phyloP scores from a whole-genome alignment of 1,139 yeast species.

The Nematodospora anomalae region DNA sequence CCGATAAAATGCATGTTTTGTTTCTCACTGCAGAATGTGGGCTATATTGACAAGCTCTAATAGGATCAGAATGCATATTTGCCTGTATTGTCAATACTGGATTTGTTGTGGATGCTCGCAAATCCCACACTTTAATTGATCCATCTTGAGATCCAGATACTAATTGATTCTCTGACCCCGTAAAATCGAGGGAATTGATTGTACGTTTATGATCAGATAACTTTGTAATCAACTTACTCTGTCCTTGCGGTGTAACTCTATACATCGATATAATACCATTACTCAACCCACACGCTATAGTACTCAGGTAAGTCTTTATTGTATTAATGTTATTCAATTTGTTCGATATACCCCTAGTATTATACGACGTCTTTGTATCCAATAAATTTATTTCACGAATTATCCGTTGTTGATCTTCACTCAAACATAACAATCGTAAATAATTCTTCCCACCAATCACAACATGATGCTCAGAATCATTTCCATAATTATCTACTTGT shows the following conservation, averaged over 20 bases:
- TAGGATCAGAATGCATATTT: slow-evolving; percentile 63
- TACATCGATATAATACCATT: slow-evolving; percentile 39
- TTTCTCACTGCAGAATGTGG: slow-evolving; percentile 43
- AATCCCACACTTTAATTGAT: slow-evolving; percentile 82
- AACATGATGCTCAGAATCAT: slow-evolving; percentile 29
- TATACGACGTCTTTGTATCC: slow-evolving; percentile 48
- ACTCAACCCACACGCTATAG: slow-evolving; percentile 45
- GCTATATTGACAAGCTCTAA: slow-evolving; percentile 61
- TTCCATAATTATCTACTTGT: slow-evolving; percentile 8
- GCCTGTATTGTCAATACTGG: slow-evolving; percentile 47
- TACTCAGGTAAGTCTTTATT: slow-evolving; percentile 34
- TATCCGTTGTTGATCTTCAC: slow-evolving; percentile 38
- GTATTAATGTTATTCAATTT: slow-evolving; percentile 46
- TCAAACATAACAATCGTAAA: slow-evolving; percentile 49
- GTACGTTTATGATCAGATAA: slow-evolving; percentile 76
- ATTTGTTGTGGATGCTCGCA: slow-evolving; percentile 51
- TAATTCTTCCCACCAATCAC: slow-evolving; percentile 62
- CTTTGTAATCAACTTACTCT: slow-evolving; percentile 41
- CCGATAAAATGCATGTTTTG: slow-evolving; percentile 47
- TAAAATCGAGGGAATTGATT: slow-evolving; percentile 75
- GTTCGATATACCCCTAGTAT: slow-evolving; percentile 31
- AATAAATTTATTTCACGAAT: slow-evolving; percentile 45
- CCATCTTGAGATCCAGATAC: slow-evolving; percentile 94
- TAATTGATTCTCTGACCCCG: slow-evolving; percentile 54
- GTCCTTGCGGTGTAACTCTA: slow-evolving; percentile 36